Evolutionary conservation across 1,284 basidiomycete species (phyloP).

Genomic region (Leccinum griseonigrum): DNA sequence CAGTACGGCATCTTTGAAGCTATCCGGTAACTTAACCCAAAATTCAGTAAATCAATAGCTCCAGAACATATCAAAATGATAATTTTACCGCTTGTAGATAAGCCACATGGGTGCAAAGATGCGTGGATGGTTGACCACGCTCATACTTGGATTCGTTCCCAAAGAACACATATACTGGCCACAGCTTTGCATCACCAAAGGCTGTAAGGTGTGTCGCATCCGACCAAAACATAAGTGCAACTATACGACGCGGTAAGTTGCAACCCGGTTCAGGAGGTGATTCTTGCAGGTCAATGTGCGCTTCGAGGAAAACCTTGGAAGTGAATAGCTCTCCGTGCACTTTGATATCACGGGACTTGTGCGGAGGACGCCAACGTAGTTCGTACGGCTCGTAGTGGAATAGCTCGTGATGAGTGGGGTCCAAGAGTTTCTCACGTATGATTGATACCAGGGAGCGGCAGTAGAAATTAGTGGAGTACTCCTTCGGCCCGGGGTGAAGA

Average conservation of each 20-base stretch:
- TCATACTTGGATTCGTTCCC: neutral
- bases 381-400: neutral
- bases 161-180: neutral
- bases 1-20: neutral
- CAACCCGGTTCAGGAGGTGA: neutral
- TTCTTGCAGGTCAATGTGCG: neutral
- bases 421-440: neutral
- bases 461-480: neutral
- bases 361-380: neutral
- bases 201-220: neutral
- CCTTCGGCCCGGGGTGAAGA: neutral
- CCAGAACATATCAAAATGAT: neutral
- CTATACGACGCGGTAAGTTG: neutral
- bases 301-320: neutral
- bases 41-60: neutral
- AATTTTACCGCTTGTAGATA: neutral
- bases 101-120: neutral
- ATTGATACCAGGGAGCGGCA: neutral
- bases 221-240: neutral
- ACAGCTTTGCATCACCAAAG: neutral
- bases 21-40: neutral
- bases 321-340: neutral
- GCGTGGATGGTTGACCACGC: neutral
- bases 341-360: neutral
- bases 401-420: neutral